Evolutionary conservation across 495 filamentous ascomycete species (phyloP).

Genomic region (Neurospora africana): DNA sequence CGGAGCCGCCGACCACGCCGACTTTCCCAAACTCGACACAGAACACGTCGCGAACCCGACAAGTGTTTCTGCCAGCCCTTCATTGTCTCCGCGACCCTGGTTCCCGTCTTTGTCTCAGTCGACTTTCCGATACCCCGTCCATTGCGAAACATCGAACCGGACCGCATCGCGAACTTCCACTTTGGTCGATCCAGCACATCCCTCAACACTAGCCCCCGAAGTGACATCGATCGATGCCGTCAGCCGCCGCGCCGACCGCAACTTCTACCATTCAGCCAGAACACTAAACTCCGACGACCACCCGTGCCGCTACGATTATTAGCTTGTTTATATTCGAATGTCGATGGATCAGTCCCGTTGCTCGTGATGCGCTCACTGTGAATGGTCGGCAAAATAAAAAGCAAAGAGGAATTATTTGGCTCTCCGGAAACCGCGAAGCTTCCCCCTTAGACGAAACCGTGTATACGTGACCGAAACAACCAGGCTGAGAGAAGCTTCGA

Average conservation of each 20-base stretch:
- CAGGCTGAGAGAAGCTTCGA: neutral
- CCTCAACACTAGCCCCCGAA: neutral
- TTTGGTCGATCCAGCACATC: neutral
- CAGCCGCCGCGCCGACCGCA: neutral
- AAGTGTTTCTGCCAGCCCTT: neutral
- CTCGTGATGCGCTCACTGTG: conserved; percentile 6
- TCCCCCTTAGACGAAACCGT: neutral
- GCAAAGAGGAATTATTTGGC: neutral
- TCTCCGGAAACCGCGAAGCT: neutral
- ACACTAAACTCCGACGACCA: neutral
- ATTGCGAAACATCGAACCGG: neutral
- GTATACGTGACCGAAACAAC: neutral
- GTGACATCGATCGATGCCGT: neutral
- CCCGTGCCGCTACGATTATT: neutral
- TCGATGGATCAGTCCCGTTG: conserved; percentile 4
- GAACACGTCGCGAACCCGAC: neutral
- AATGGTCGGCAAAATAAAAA: neutral
- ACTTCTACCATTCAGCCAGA: neutral
- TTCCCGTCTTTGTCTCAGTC: neutral
- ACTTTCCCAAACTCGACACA: neutral
- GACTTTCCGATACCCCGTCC: neutral
- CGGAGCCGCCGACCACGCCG: neutral
- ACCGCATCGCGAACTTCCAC: neutral
- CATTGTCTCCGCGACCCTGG: neutral
- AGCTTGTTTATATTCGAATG: neutral